These are phyloP conservation scores for Tricholoma sp. DNA, from an alignment of 768 basidiomycete genomes.

Conservation along the genomic window DNA sequence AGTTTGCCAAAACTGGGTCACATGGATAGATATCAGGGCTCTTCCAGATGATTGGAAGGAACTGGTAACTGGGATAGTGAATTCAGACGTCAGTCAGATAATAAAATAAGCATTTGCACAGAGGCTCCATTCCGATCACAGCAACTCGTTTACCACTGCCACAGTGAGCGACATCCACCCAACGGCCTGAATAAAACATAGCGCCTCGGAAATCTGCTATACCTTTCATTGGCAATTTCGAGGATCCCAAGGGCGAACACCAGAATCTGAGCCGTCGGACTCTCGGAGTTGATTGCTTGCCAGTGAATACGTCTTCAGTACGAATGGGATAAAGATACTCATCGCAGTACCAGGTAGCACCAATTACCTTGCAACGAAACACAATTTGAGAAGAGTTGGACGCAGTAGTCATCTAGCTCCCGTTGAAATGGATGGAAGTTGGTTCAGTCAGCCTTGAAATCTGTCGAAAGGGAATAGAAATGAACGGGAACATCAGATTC, in stretches of 20 bases:
- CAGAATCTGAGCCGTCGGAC: conserved; percentile 43
- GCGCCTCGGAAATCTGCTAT: conserved; percentile 39
- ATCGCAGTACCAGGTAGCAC: conserved; percentile 38
- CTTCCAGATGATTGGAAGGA: conserved; percentile 39
- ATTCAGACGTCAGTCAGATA: not conserved
- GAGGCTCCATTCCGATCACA: conserved; percentile 55
- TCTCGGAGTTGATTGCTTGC: conserved; percentile 21
- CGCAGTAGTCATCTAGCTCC: conserved; percentile 37
- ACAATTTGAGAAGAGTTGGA: conserved; percentile 28
- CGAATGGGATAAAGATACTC: conserved; percentile 32
- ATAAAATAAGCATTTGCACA: conserved; percentile 32
- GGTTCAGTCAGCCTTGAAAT: conserved; percentile 37
- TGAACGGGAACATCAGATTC: conserved; percentile 27
- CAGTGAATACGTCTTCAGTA: conserved; percentile 27
- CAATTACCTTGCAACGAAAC: conserved; percentile 39
- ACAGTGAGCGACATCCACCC: conserved; percentile 40
- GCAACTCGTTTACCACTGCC: conserved; percentile 46
- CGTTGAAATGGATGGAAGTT: conserved; percentile 33
- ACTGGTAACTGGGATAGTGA: conserved; percentile 37
- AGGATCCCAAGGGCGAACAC: conserved; percentile 47
- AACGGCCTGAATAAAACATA: conserved; percentile 50
- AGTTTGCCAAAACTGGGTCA: conserved; percentile 48
- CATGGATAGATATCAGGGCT: conserved; percentile 30
- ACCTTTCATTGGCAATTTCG: conserved; percentile 37
- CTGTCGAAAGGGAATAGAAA: conserved; percentile 36